Base-by-base conservation (phyloP, 2,329 filamentous ascomycete species). In the Penicillium decumbens region DNA sequence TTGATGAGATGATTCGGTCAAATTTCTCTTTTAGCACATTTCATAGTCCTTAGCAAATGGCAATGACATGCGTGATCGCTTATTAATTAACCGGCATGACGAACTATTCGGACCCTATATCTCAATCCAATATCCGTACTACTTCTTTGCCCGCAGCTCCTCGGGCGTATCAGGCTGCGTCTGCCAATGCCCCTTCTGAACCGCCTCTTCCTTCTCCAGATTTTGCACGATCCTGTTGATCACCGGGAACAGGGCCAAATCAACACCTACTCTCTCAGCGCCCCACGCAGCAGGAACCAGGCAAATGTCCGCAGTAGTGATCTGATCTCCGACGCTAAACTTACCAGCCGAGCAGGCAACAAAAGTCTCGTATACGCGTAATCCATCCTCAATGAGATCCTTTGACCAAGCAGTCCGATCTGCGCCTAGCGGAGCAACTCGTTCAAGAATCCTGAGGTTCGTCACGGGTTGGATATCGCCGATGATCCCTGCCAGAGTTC, bases 401-500 rank as follows among this genome's bases (percentile, higher is more conserved):
- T 67, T 69, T 28, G 77, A 78, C 80, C 81, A 84, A 3, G 68
- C 65, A 23, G 71, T 71, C 1, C 72, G 68, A 42, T 72, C 73
- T 1, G 66, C 69, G 0, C 73, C 75, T 0, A 80, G 59, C 0
- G 65, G 65, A 3, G 71, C 70, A 2, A 84, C 70, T 0, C 73
- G 71, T 41, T 75, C 73, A 56, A 81, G 70, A 32, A 82, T 75
- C 7, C 75, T 71, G 15, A 80, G 63, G 56, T 84, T 84, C 1
- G 81, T 83, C 1, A 81, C 73, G 5, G 83, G 82, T 64, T 85
- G 82, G 4, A 78, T 72, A 53, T 85, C 83, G 25, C 74, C 73
- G 25, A 85, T 67, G n/a, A 85, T 79, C 44, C 70, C 61, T 3
- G 76, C 74, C 7, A 86, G 66, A 3, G 77, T 74, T 13, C 82